A percentile compares a stretch with the other conserved stretches of the same genome.
These are phyloP conservation scores for Erodium chrysanthum DNA, from an alignment of 441 rosid species.

Conservation along the genomic window DNA sequence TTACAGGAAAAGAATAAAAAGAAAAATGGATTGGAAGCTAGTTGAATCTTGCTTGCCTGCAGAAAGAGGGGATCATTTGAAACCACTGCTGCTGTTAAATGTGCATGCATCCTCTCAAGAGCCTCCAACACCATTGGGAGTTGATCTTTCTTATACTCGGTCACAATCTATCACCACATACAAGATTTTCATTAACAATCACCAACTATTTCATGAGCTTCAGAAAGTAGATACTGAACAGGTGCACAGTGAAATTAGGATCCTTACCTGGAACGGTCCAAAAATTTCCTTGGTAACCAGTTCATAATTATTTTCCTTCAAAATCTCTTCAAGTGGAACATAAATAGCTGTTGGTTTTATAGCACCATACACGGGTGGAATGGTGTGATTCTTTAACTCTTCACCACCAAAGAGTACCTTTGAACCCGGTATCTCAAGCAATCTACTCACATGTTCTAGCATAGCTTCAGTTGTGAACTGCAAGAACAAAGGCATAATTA, in stretches of 20 bases:
- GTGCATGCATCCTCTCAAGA: constrained; percentile 88
- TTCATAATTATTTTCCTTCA: constrained; percentile 54
- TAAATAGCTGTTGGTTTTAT: constrained; percentile 76
- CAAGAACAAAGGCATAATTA: constrained; percentile 5
- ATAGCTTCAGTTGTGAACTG: constrained; percentile 84
- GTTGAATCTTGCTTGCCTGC: constrained; percentile 41
- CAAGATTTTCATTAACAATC: not conserved
- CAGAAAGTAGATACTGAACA: not conserved
- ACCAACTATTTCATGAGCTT: not conserved
- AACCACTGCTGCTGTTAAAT: constrained; percentile 88
- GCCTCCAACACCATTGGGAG: constrained; percentile 67
- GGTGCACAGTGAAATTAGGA: not conserved
- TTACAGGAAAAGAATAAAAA: not conserved
- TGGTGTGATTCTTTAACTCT: constrained; percentile 63
- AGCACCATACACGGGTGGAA: constrained; percentile 85
- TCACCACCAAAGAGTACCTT: constrained; percentile 86
- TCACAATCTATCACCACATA: constrained; percentile 43
- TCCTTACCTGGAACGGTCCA: constrained; percentile 88
- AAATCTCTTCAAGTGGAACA: constrained; percentile 80
- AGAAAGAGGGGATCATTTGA: constrained; percentile 77
- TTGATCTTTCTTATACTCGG: constrained; percentile 70
- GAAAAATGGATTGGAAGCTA: not conserved
- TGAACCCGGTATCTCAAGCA: constrained; percentile 76
- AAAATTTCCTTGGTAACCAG: constrained; percentile 82
- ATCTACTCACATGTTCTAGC: constrained; percentile 64